A percentile compares a stretch with the other conserved stretches of the same genome.
phyloP scores from a whole-genome alignment of 2,329 filamentous ascomycete species.

The Penicillium polonicum region DNA sequence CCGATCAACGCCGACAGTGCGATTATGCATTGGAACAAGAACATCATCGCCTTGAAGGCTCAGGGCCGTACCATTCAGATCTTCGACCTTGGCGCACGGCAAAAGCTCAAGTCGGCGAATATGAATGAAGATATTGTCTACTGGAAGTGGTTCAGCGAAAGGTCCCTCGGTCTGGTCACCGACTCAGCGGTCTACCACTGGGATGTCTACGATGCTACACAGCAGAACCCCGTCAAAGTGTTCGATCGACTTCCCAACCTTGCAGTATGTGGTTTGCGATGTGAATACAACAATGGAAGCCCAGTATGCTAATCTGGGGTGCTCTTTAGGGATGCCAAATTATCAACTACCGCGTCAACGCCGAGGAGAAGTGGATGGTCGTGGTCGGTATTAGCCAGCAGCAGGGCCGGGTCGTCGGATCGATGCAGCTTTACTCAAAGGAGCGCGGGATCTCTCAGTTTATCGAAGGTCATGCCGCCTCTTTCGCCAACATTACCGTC shows the following conservation, averaged over 20 bases:
- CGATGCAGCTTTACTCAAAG: slow-evolving; percentile 95
- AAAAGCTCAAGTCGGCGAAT: slow-evolving; percentile 92
- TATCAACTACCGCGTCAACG: slow-evolving; percentile 97
- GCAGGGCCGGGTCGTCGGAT: slow-evolving; percentile 87
- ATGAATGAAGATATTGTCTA: slow-evolving; percentile 98
- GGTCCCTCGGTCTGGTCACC: slow-evolving; percentile 83
- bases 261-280: slow-evolving; percentile 56
- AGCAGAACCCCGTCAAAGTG: slow-evolving; percentile 78
- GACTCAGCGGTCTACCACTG: slow-evolving; percentile 92
- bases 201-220: slow-evolving; percentile 86
- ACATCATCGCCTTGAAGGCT: slow-evolving; percentile 95
- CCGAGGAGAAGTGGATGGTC: slow-evolving; percentile 97
- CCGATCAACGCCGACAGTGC: slow-evolving; percentile 99
- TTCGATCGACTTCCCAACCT: slow-evolving; percentile 95
- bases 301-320: slow-evolving; percentile 5
- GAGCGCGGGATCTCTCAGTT: slow-evolving; percentile 96
- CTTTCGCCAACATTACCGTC: slow-evolving; percentile 84
- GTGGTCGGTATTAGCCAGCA: slow-evolving; percentile 94
- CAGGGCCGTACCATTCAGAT: slow-evolving; percentile 94
- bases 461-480: slow-evolving; percentile 94
- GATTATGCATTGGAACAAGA: slow-evolving; percentile 97
- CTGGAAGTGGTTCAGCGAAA: slow-evolving; percentile 98
- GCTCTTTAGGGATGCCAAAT: slow-evolving; percentile 80
- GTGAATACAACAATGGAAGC: background rate
- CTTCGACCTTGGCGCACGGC: slow-evolving; percentile 89